These are phyloP conservation scores for Fusarium sp. DNA, from an alignment of 2,329 filamentous ascomycete genomes.

Conservation along the genomic window DNA sequence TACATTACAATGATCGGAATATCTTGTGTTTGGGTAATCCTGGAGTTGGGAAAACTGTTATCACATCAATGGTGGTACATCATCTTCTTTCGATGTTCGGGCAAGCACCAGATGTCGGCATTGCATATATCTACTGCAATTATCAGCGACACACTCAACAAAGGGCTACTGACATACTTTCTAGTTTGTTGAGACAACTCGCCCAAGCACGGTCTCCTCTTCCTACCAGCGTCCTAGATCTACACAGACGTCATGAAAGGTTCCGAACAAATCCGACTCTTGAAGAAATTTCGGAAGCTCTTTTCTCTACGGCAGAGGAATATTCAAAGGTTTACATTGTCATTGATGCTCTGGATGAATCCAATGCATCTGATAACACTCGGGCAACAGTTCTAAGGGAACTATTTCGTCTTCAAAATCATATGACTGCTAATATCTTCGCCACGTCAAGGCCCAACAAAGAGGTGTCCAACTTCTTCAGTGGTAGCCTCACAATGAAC, in stretches of 20 bases:
- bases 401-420: fast-evolving
- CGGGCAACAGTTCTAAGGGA: fast-evolving
- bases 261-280: fast-evolving
- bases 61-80: fast-evolving
- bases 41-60: too few relatives aligned
- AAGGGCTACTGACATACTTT: fast-evolving
- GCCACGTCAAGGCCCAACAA: too few relatives aligned
- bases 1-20: fast-evolving
- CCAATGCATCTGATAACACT: too few relatives aligned
- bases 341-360: too few relatives aligned
- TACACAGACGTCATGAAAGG: fast-evolving
- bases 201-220: fast-evolving
- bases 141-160: too few relatives aligned
- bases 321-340: too few relatives aligned
- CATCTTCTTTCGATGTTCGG: fast-evolving
- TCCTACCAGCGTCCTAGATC: too few relatives aligned
- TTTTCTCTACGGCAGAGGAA: too few relatives aligned
- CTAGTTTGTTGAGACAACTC: fast-evolving
- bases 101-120: fast-evolving
- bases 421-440: fast-evolving
- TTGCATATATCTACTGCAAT: too few relatives aligned
- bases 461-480: fast-evolving
- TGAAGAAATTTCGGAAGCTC: fast-evolving
- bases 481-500: too few relatives aligned
- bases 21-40: too few relatives aligned